phyloP scores from a whole-genome alignment of 139 green algal genomes.

The Mesotaenium endlicherianum region DNA sequence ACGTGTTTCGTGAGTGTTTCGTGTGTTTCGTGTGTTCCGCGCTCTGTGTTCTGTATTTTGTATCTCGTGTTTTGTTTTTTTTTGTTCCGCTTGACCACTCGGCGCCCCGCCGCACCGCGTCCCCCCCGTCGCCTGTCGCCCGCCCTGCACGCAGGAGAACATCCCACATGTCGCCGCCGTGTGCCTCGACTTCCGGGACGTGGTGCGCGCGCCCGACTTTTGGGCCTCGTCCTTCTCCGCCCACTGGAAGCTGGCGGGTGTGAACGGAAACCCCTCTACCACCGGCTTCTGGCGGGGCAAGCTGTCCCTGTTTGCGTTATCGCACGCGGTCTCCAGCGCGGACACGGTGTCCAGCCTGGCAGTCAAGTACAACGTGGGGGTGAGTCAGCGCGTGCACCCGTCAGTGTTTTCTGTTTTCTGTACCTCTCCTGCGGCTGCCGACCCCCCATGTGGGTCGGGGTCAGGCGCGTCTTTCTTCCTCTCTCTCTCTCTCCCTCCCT shows the following conservation, averaged over 20 bases:
- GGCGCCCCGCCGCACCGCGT: too few species aligned
- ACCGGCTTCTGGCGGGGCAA: neutral
- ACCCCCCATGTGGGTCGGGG: neutral
- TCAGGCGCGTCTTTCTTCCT: neutral
- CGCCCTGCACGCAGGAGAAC: slow-evolving; percentile 5
- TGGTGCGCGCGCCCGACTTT: neutral
- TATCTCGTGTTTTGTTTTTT: too few species aligned
- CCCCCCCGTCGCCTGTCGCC: too few species aligned
- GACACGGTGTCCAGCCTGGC: neutral
- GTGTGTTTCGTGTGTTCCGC: too few species aligned
- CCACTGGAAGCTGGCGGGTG: neutral
- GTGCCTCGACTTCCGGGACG: neutral
- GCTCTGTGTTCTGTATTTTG: too few species aligned
- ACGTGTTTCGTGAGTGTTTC: too few species aligned
- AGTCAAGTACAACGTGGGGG: slow-evolving; percentile 13
- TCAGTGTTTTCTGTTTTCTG: neutral
- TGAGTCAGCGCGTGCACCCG: neutral
- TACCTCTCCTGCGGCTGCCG: neutral
- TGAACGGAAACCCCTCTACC: neutral
- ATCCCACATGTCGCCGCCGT: neutral
- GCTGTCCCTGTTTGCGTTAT: neutral
- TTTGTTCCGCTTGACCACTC: too few species aligned
- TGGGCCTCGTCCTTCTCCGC: neutral
- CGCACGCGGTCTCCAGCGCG: neutral
- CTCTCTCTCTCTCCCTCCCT: neutral